Conservation (phyloP, 495 filamentous ascomycete genomes). For the Neurospora pannonica region DNA sequence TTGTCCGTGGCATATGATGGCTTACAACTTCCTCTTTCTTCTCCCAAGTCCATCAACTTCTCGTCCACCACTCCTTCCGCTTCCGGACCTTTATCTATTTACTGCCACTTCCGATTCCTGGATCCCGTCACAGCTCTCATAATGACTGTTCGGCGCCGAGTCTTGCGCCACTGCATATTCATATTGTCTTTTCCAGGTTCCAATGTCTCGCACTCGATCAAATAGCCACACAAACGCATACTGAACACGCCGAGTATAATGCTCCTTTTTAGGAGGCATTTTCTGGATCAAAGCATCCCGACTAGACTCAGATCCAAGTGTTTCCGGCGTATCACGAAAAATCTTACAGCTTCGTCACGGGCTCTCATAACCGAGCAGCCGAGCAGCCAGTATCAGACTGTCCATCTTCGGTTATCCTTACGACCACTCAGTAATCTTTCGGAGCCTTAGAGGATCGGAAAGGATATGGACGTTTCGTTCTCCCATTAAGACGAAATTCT, state of each 20-base stretch:
- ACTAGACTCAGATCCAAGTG: background rate
- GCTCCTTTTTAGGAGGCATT: background rate
- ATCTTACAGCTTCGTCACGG: background rate
- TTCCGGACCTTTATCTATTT: background rate
- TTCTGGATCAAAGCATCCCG: background rate
- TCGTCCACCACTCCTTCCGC: background rate
- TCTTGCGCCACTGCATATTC: background rate
- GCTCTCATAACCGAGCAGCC: background rate
- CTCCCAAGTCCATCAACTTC: background rate
- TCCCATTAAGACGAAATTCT: background rate
- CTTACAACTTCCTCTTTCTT: background rate
- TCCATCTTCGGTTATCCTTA: background rate
- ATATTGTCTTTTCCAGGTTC: background rate
- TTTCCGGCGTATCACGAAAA: background rate
- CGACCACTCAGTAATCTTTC: background rate
- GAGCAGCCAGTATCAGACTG: background rate
- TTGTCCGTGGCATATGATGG: background rate
- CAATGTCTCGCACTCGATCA: background rate
- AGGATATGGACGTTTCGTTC: background rate
- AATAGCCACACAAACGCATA: background rate
- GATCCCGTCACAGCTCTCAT: background rate
- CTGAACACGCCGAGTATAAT: background rate
- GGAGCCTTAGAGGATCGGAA: background rate
- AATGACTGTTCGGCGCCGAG: background rate
- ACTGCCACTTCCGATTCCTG: background rate